phyloP scores from a whole-genome alignment of 495 filamentous ascomycete species.

The Melanomma pulvis-pyrius region DNA sequence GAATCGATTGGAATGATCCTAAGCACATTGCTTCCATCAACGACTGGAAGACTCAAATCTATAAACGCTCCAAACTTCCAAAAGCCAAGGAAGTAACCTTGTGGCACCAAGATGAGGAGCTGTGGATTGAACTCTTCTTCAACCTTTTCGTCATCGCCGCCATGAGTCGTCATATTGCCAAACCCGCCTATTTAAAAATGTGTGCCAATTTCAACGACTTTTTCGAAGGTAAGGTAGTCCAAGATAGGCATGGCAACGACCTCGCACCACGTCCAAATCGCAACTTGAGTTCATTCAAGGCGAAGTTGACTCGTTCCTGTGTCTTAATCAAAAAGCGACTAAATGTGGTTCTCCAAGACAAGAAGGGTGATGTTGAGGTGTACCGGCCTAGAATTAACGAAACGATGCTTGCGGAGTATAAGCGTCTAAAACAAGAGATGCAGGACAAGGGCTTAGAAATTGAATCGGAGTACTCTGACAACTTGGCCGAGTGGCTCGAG shows the following conservation, averaged over 20 bases:
- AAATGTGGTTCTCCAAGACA: background rate
- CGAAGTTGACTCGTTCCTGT: conserved; percentile 3
- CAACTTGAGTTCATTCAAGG: background rate
- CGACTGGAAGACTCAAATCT: conserved; percentile 13
- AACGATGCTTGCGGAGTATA: background rate
- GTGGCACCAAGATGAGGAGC: background rate
- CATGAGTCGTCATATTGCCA: background rate
- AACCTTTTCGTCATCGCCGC: background rate
- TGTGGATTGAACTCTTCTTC: background rate
- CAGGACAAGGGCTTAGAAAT: background rate
- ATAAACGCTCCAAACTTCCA: background rate
- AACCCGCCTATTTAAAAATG: background rate
- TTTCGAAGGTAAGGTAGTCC: background rate
- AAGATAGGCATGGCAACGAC: background rate
- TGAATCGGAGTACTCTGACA: background rate
- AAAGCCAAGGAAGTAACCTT: background rate
- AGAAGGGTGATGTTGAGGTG: background rate
- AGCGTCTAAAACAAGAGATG: background rate
- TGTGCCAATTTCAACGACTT: conserved; percentile 12
- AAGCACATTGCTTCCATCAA: conserved; percentile 12
- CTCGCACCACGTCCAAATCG: conserved; percentile 3
- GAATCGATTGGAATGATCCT: conserved; percentile 14
- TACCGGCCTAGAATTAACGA: background rate
- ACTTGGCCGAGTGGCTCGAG: background rate
- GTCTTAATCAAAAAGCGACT: background rate